Base-by-base conservation (phyloP, 495 filamentous ascomycete species). In the Cairneyella variabilis region DNA sequence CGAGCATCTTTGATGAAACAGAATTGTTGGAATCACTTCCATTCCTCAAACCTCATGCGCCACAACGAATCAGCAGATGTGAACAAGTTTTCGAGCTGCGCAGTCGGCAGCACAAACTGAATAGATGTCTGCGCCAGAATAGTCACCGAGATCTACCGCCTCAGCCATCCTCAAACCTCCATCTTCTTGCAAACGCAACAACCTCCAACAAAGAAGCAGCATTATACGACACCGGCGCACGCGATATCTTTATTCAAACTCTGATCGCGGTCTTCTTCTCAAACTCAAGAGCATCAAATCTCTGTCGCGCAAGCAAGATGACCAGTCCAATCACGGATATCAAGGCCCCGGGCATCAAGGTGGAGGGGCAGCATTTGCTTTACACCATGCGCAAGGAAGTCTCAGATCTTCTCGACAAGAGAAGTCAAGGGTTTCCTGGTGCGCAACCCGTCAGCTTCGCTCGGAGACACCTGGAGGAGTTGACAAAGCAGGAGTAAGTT, bases 391-490 rank as follows among this genome's bases (percentile, higher is more conserved):
- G 88, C 41, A 68, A 71, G 51, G 85, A 89, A 66, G 90, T 98
- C 40, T 87, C 90, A 17, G 54, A 70, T 10, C 76, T 98, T 30
- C 82, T 98, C 3, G 77, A 81, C 22, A 79, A 90, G 54, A 78
- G 71, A 49, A 78, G 76, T 40, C 65, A 71, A 22, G 74, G 66
- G 53, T 98, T 98, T 54, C 93, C 93, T 3, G 93, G 93, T 58
- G 92, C 93, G 42, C 93, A 98, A 69, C 93, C 93, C 11, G 90
- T 98, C 49, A 91, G 86, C 62, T 97, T 98, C 66, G 77, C 86
- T 42, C 70, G 83, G 20, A 74, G 78, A 53, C 93, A 98, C 64
- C 65, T 96, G 3, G 67, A 80, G 1, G 91, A 91, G 70, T 75
- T 98, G 9, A 82, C 84, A 32, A 77, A 76, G 34, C 73, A 84